Conservation (phyloP, 2,329 filamentous ascomycete genomes). For the Sclerotinia spermophila region DNA sequence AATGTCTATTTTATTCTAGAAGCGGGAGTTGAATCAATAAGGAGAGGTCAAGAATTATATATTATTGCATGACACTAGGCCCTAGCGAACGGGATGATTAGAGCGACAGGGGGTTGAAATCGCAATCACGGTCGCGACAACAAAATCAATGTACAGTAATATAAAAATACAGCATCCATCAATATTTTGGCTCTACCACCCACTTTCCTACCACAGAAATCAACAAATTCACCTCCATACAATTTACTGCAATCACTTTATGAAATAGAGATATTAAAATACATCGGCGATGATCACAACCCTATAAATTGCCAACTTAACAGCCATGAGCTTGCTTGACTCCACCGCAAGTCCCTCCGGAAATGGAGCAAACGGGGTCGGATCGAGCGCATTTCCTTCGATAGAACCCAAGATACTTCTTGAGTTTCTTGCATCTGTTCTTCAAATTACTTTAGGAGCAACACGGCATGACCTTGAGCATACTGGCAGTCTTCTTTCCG, state of each 20-base stretch:
- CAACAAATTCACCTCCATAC: constrained; percentile 20
- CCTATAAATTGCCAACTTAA: constrained; percentile 21
- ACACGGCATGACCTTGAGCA: constrained; percentile 74
- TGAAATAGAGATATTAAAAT: background rate
- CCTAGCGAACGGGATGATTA: constrained; percentile 11
- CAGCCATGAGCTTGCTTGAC: constrained; percentile 36
- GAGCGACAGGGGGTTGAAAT: constrained; percentile 16
- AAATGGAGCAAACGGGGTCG: constrained; percentile 35
- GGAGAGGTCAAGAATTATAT: background rate
- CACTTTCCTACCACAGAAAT: constrained; percentile 17
- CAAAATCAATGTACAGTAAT: constrained; percentile 15
- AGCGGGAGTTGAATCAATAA: background rate
- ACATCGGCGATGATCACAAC: constrained; percentile 29
- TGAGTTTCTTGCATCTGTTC: constrained; percentile 67
- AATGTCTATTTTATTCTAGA: constrained; percentile 14
- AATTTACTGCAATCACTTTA: constrained; percentile 17
- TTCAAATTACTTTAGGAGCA: constrained; percentile 71
- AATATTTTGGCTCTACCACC: constrained; percentile 24
- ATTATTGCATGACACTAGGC: constrained; percentile 12
- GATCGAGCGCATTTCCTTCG: constrained; percentile 43
- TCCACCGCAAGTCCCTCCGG: constrained; percentile 33
- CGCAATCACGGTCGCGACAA: constrained; percentile 20
- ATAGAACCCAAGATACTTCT: constrained; percentile 68
- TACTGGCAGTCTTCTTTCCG: constrained; percentile 77
- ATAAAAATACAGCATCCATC: constrained; percentile 25